A percentile compares a stretch with the other conserved stretches of the same genome.
These are phyloP conservation scores for Artemisia annua DNA, from an alignment of 129 eudicot species.

Conservation along the genomic window DNA sequence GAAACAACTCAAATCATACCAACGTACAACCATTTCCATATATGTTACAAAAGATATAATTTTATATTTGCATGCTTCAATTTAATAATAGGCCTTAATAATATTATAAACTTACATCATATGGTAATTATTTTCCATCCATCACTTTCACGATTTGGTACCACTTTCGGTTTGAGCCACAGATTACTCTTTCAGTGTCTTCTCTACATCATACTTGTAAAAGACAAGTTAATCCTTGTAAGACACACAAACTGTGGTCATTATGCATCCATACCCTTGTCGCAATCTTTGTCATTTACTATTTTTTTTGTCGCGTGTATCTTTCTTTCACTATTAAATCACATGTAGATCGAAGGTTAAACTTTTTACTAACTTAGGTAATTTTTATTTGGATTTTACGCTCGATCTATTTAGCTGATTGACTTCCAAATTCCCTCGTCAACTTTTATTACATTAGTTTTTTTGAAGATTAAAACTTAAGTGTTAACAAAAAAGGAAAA, in stretches of 20 bases:
- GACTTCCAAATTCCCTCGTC: too few relatives aligned
- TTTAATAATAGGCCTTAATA: too few relatives aligned
- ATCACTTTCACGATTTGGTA: neutral
- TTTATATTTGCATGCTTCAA: neutral
- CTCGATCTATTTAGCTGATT: too few relatives aligned
- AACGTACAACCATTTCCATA: neutral
- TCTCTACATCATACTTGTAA: neutral
- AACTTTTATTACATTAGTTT: too few relatives aligned
- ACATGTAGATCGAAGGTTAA: neutral
- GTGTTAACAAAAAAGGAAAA: too few relatives aligned
- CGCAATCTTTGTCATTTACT: slow-evolving; percentile 11
- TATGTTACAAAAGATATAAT: neutral
- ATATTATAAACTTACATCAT: neutral
- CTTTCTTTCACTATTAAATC: neutral
- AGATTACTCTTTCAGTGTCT: slow-evolving; percentile 7
- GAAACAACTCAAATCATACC: neutral
- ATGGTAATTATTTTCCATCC: slow-evolving; percentile 6
- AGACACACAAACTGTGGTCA: neutral
- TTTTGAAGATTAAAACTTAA: too few relatives aligned
- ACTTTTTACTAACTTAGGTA: too few relatives aligned
- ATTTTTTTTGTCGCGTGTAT: slow-evolving; percentile 2
- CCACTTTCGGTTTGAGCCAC: slow-evolving; percentile 18
- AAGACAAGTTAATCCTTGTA: neutral
- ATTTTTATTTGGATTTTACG: too few relatives aligned
- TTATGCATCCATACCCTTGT: slow-evolving; percentile 15